Base-by-base conservation (phyloP, 345 rosid genomes). In the Cardiospermum halicacabum region DNA sequence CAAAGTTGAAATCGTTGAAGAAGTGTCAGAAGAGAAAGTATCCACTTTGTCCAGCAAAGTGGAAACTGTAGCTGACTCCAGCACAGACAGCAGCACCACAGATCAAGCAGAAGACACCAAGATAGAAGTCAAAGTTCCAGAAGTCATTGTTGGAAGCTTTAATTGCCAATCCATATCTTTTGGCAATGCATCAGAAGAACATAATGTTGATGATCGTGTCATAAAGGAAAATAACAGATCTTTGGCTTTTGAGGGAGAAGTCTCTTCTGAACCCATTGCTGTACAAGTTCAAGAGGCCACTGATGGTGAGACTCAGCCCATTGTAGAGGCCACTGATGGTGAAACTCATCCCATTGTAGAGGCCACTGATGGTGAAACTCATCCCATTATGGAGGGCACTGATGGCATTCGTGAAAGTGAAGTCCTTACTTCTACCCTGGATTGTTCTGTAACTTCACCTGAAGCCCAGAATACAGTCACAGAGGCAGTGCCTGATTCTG, bases 401-500 rank as follows among this genome's bases (percentile, higher is more conserved):
- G 79, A 71, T 58, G 74, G 31, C 51, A 27, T 64, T 56, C 60
- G 31, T 19, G 60, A 37, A 69, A 58, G 66, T 59, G 69, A 72
- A 59, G 55, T 47, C 31, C 22, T 72, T 32, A 42, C 53, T 16
- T 66, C 63, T 16, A 53, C 77, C 5, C 27, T n/a, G 28, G 86
- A 81, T 63, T 75, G 58, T 63, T 72, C 75, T 28, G 31, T 54
- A 0, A 31, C 12, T 55, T 39, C 57, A 5, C 27, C 31, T 4
- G 57, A 53, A 26, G 18, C 9, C 9, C 57, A 53, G 57, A 26
- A 25, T 56, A 81, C 19, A 11, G 11, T 5, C 8, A 47, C 51
- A 16, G 51, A 47, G 51, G 51, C 1, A 40, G 47, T 11, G 47
- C 5, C 70, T 66, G 72, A 80, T 59, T 69, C 81, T 48, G 86